These are phyloP conservation scores for Diplodia intermedia DNA, from an alignment of 2,329 filamentous ascomycete genomes.

Conservation along the genomic window DNA sequence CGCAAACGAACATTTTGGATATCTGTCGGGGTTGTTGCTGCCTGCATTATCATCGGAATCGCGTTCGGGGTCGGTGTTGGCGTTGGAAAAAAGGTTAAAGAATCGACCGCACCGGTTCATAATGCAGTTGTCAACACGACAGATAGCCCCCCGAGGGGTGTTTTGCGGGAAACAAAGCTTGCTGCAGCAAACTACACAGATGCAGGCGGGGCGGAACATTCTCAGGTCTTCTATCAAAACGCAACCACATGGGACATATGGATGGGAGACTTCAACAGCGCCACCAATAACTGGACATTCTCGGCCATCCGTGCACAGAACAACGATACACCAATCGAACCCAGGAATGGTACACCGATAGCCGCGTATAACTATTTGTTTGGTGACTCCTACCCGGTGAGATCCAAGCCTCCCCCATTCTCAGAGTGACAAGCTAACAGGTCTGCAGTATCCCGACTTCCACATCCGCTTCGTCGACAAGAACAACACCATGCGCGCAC, in stretches of 20 bases:
- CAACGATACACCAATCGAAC: not conserved
- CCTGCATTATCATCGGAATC: not conserved
- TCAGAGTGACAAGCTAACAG: no score
- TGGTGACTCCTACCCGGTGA: no score
- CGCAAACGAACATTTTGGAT: slow-evolving; percentile 25
- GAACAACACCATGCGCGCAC: no score
- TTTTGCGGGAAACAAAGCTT: not conserved
- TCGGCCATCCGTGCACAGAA: not conserved
- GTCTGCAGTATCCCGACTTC: no score
- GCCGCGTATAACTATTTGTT: slow-evolving; percentile 1
- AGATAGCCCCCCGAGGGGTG: not conserved
- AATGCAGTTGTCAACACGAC: no score
- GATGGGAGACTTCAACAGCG: slow-evolving; percentile 1
- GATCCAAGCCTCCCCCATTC: no score
- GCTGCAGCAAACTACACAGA: slow-evolving; percentile 16
- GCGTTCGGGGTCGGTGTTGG: slow-evolving; percentile 7
- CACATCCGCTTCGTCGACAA: no score
- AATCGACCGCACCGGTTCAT: not conserved
- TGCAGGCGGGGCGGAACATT: slow-evolving; percentile 1
- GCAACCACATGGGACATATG: not conserved
- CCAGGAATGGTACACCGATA: slow-evolving; percentile 4
- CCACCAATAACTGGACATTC: not conserved
- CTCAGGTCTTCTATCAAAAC: slow-evolving; percentile 16
- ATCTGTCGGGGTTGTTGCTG: not conserved
- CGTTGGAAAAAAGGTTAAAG: not conserved